Base-by-base conservation (phyloP, 202 grass and related monocot genomes). In the Bolboschoenoplectus hybrid region DNA sequence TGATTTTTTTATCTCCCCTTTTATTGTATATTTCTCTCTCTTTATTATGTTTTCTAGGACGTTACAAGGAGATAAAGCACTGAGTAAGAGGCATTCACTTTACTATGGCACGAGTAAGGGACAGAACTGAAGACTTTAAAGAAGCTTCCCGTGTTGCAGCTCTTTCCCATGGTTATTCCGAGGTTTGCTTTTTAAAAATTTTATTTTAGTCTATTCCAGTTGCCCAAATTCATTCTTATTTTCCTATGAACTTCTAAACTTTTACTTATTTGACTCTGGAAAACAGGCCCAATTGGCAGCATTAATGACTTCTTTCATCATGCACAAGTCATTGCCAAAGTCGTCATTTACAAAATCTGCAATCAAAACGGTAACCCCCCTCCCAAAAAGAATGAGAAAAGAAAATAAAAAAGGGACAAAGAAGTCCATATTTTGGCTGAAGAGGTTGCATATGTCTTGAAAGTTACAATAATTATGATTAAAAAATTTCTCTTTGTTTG, bases 81-180 rank as follows among this genome's bases (percentile, higher is more conserved):
- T 49, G 70, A 74, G 45, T 20, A 39, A 45, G 65, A 67, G 65
- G 2, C 35, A 10, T 40, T 56, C 51, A 64, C n/a, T 86, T 41
- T 41, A 85, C 76, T 50, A 98, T 94, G 93, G 87, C 89, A 62
- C 87, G 85, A 86, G 85, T 90, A 64, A 91, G 86, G 88, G 90
- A 99, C 74, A 90, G 93, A 87, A 94, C 83, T 13, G 97, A 96
- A 81, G 93, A 99, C 76, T 96, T 90, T 67, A 99, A 94, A 81
- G 93, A 96, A 69, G 78, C 89, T 76, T 64, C 94, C 1, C 92
- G 86, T 78, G 85, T 90, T 60, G 90, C 86, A 34, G 90, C 89
- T 73, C 85, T 91, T 74, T 85, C 89, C 71, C 73, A 91, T 85
- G 90, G 89, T 10, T 96, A 94, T 80, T 87, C 79, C 68, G 92